Evolutionary conservation across 768 basidiomycete species (phyloP), one percentile per base, ranked within the genome.

Genomic region (Tulasnella sp.): DNA sequence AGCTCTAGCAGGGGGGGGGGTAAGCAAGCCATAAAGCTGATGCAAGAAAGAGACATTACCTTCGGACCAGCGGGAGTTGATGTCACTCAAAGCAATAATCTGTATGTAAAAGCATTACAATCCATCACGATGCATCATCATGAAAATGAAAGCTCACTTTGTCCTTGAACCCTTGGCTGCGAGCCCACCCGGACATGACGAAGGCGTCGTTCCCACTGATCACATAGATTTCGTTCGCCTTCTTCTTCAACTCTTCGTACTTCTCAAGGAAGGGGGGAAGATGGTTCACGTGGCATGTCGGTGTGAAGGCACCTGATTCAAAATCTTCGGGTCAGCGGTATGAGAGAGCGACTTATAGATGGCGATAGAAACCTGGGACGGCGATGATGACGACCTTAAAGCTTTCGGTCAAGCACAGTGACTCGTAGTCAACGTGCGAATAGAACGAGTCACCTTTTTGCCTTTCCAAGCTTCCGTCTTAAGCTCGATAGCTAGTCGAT

Each of bases 361-460:
- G 34, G 34, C 7, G 34, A 38, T 38, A 87, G 15, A 86, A 85
- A 48, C 87, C 87, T 17, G 87, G 87, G 31, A 88, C 85, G 59
- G 84, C 74, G 68, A 90, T 77, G 53, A 89, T 66, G 38, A 89
- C 83, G 53, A 90, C 84, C 34, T 38, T n/a, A n/a, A n/a, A n/a
- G n/a, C n/a, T 68, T 84, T 86, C 75, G 31, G 24, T 25, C 15
- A 10, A 30, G n/a, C n/a, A n/a, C n/a, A n/a, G n/a, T n/a, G n/a
- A n/a, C n/a, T n/a, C n/a, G n/a, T n/a, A n/a, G n/a, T n/a, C n/a
- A n/a, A n/a, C n/a, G n/a, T n/a, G n/a, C n/a, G n/a, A n/a, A n/a
- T n/a, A n/a, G n/a, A n/a, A n/a, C n/a, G n/a, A n/a, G n/a, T 38
- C 34, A 38, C 34, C 60, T 65, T 65, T 63, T 90, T 90, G 66